These are phyloP conservation scores for Corinectria fuckeliana DNA, from an alignment of 2,329 filamentous ascomycete species.

Conservation along the genomic window DNA sequence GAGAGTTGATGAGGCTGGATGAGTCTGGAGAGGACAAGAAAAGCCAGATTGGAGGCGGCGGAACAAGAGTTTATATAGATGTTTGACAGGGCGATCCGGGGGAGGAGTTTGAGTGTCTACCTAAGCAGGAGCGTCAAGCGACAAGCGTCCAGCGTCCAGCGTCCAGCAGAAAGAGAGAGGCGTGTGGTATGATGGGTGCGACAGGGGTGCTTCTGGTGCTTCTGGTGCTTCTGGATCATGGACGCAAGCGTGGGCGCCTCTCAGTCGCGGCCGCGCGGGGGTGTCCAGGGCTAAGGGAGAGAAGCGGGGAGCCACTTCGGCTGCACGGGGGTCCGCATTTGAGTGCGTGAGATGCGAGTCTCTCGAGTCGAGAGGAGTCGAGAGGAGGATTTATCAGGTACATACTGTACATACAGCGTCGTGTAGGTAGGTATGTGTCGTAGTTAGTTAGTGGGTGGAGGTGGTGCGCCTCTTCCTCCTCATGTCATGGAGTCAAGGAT, in stretches of 20 bases:
- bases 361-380: slow-evolving; percentile 7
- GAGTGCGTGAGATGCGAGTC: slow-evolving; percentile 13
- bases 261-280: slow-evolving; percentile 34
- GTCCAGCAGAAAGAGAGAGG: slow-evolving; percentile 18
- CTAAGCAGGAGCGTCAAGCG: too few relatives aligned
- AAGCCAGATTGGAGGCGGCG: slow-evolving; percentile 26
- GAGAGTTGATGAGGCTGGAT: slow-evolving; percentile 35
- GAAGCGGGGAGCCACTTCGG: slow-evolving; percentile 35
- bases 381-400: not conserved
- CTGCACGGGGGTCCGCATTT: slow-evolving; percentile 39
- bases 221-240: slow-evolving; percentile 25
- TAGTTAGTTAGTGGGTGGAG: not conserved
- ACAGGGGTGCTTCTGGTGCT: too few relatives aligned
- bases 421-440: slow-evolving; percentile 6
- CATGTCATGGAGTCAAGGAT: slow-evolving; percentile 14
- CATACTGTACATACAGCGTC: not conserved
- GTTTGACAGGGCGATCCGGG: slow-evolving; percentile 26
- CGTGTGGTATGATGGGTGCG: slow-evolving; percentile 34
- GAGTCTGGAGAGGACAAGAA: slow-evolving; percentile 36
- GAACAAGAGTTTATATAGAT: slow-evolving; percentile 40
- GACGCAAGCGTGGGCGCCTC: slow-evolving; percentile 30
- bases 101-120: slow-evolving; percentile 11
- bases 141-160: slow-evolving; percentile 14
- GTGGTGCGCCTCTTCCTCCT: slow-evolving; percentile 1
- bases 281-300: slow-evolving; percentile 26